Conservation (phyloP, 1,284 basidiomycete genomes). For the Sutorius eximius region DNA sequence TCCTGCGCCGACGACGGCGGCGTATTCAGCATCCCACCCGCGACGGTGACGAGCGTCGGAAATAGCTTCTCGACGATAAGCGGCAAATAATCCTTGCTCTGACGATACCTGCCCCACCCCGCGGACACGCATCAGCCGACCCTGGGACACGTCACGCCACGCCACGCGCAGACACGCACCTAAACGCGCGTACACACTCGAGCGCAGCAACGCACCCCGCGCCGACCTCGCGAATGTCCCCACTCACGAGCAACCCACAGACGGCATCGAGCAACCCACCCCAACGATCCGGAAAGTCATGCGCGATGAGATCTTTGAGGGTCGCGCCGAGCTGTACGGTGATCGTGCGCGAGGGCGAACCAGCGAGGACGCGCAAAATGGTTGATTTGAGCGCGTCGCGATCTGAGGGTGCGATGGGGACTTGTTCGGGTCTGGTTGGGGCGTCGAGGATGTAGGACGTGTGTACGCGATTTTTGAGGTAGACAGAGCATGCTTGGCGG, state of each 20-base stretch:
- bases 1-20: constrained; percentile 61
- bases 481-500: constrained; percentile 78
- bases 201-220: constrained; percentile 76
- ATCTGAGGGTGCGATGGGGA: constrained; percentile 63
- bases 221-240: constrained; percentile 67
- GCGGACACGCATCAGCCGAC: too few relatives aligned
- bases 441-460: constrained; percentile 57
- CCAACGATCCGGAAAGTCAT: constrained; percentile 80
- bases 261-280: constrained; percentile 61
- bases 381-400: constrained; percentile 64
- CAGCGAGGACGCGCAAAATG: constrained; percentile 68
- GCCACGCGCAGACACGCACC: constrained; percentile 35
- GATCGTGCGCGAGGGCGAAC: constrained; percentile 64
- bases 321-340: constrained; percentile 72
- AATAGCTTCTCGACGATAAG: constrained; percentile 63
- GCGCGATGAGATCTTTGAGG: constrained; percentile 67
- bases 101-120: constrained; percentile 55
- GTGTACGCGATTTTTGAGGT: constrained; percentile 82
- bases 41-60: constrained; percentile 71
- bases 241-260: constrained; percentile 61
- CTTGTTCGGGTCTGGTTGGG: constrained; percentile 54
- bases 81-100: constrained; percentile 57
- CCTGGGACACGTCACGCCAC: too few relatives aligned
- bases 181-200: constrained; percentile 74
- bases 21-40: constrained; percentile 60